Conservation (phyloP, 331 rosid species). For the Prunus yedoensis region DNA sequence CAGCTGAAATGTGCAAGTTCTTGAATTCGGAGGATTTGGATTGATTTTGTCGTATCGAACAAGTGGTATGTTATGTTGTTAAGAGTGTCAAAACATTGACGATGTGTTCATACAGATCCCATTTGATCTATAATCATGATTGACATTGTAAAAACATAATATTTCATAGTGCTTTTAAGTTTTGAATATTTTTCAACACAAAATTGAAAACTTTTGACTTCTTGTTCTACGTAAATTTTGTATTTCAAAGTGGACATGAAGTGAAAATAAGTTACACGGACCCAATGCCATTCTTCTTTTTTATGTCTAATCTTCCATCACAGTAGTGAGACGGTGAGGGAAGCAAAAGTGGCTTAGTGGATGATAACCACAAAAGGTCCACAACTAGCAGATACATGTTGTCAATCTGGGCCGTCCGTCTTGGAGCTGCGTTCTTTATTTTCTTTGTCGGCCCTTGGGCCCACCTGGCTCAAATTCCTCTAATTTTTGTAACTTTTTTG, state of each 20-base stretch:
- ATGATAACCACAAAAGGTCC: background rate
- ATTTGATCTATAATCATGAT: background rate
- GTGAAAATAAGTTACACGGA: too few species aligned
- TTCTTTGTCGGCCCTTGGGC: background rate
- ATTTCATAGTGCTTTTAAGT: background rate
- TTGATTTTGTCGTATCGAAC: background rate
- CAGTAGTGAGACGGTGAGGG: too few species aligned
- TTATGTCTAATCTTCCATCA: too few species aligned
- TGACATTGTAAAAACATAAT: background rate
- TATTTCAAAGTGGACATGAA: too few species aligned
- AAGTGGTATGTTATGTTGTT: background rate
- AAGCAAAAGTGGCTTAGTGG: background rate
- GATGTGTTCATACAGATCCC: too few species aligned
- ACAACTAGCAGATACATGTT: background rate
- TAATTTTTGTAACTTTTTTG: background rate
- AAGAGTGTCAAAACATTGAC: background rate
- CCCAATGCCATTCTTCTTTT: too few species aligned
- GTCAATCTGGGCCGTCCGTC: background rate
- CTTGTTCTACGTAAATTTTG: too few species aligned
- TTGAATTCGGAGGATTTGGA: background rate
- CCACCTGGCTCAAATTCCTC: background rate
- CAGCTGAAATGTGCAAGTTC: constrained; percentile 9
- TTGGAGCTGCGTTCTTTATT: background rate
- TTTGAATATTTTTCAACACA: too few species aligned
- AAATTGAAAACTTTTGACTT: too few species aligned